phyloP scores from a whole-genome alignment of 306 rosid genomes.

The Vachellia collinsii region DNA sequence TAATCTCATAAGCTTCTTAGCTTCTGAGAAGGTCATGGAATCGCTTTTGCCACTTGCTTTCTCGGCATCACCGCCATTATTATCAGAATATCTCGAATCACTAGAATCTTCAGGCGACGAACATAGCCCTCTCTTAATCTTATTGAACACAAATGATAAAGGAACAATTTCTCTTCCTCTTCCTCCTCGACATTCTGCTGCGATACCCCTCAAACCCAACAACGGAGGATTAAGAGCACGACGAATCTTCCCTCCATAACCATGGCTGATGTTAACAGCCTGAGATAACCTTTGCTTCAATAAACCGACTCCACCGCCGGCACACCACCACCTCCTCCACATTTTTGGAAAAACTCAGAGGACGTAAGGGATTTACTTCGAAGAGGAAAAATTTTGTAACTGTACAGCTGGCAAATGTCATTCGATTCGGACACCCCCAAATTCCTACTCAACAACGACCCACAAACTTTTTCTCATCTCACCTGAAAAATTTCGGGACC shows the following conservation, averaged over 20 bases:
- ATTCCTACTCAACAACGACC: neutral
- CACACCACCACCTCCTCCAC: conserved; percentile 46
- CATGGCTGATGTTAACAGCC: conserved; percentile 33
- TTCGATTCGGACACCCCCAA: neutral
- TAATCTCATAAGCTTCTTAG: conserved; percentile 83
- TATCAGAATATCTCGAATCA: neutral
- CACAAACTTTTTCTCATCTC: conserved; percentile 3
- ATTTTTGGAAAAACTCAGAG: conserved; percentile 33
- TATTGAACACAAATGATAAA: conserved; percentile 32
- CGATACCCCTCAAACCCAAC: conserved; percentile 34
- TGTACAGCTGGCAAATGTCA: neutral
- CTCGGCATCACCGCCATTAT: neutral
- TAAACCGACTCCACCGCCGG: conserved; percentile 32
- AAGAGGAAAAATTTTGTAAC: neutral
- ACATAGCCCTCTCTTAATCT: conserved; percentile 39
- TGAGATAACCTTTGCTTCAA: conserved; percentile 40
- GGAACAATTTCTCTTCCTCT: conserved; percentile 27
- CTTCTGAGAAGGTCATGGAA: conserved; percentile 60
- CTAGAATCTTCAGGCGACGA: conserved; percentile 30
- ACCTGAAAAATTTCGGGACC: conserved; percentile 9
- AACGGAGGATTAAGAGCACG: conserved; percentile 32
- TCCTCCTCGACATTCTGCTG: conserved; percentile 31
- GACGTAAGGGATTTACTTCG: neutral
- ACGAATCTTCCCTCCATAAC: conserved; percentile 35
- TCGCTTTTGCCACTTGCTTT: conserved; percentile 26